phyloP scores from a whole-genome alignment of 176 grass and related monocot genomes.

The Triticum dicoccoides region DNA sequence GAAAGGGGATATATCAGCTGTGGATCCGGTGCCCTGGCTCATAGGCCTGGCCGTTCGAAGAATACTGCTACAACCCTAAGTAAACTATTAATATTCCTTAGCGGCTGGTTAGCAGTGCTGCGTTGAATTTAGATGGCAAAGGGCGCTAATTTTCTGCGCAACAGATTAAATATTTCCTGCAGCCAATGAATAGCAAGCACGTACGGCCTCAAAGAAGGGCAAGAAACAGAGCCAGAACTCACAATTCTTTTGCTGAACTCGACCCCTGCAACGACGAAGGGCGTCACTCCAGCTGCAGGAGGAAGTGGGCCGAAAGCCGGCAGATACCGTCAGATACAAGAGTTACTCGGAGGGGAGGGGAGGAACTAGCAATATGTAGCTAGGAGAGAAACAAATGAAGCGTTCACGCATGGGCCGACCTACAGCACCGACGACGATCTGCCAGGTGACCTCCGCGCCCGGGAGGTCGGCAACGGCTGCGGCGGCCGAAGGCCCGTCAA shows the following conservation, averaged over 20 bases:
- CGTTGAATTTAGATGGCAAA: neutral
- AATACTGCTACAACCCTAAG: too few relatives aligned
- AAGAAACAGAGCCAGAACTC: conserved; percentile 19
- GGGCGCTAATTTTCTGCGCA: neutral
- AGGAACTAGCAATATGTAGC: neutral
- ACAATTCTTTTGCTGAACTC: conserved; percentile 96
- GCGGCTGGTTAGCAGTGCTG: neutral
- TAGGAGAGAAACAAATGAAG: neutral
- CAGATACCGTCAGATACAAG: neutral
- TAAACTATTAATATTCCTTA: too few relatives aligned
- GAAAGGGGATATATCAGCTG: neutral
- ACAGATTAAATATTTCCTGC: neutral
- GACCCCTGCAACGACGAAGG: conserved; percentile 76
- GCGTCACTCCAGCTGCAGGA: conserved; percentile 72
- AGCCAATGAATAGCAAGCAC: neutral
- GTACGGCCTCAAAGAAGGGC: neutral
- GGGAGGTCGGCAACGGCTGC: conserved; percentile 37
- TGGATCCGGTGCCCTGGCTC: too few relatives aligned
- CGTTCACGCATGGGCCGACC: neutral
- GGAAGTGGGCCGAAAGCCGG: neutral
- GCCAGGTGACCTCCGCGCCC: conserved; percentile 74
- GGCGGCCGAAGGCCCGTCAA: conserved; percentile 33
- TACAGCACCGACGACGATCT: conserved; percentile 81
- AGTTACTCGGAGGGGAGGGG: neutral
- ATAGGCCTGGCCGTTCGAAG: too few relatives aligned